A percentile compares a stretch with the other conserved stretches of the same genome.
phyloP scores from a whole-genome alignment of 2,329 filamentous ascomycete species.

The Stromatinia cepivora region DNA sequence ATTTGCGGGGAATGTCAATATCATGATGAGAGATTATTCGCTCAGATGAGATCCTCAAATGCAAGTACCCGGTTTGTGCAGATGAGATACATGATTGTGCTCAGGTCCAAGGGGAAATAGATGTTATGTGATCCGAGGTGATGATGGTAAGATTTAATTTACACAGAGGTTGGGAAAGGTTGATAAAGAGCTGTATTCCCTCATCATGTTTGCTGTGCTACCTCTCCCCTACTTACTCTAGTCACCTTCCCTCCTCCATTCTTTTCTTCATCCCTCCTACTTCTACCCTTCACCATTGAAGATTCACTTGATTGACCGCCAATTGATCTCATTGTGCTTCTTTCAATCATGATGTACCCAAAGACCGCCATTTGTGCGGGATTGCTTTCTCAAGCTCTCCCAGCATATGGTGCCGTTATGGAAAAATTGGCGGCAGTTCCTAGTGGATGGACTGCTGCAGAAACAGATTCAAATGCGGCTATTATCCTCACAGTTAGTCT shows the following conservation, averaged over 20 bases:
- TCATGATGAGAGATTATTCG: neutral
- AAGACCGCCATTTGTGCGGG: slow-evolving; percentile 14
- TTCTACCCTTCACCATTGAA: neutral
- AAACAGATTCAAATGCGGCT: slow-evolving; percentile 16
- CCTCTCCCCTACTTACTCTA: neutral
- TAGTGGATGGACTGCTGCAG: slow-evolving; percentile 28
- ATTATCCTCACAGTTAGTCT: slow-evolving; percentile 44
- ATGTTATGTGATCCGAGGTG: neutral
- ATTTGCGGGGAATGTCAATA: neutral
- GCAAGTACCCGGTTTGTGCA: neutral
- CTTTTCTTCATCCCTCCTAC: neutral
- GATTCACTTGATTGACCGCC: neutral
- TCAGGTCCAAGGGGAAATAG: neutral
- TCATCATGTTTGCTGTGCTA: neutral
- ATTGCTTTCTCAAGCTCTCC: slow-evolving; percentile 24
- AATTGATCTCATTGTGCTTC: slow-evolving; percentile 1
- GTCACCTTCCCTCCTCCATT: neutral
- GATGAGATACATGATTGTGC: neutral
- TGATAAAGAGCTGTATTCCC: neutral
- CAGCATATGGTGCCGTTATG: slow-evolving; percentile 11
- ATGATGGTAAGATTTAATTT: neutral
- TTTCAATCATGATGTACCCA: slow-evolving; percentile 20
- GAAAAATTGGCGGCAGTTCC: slow-evolving; percentile 28
- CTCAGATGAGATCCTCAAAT: neutral
- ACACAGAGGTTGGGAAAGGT: neutral